Conservation (phyloP, 441 rosid species). For the Euphorbia corollata region DNA sequence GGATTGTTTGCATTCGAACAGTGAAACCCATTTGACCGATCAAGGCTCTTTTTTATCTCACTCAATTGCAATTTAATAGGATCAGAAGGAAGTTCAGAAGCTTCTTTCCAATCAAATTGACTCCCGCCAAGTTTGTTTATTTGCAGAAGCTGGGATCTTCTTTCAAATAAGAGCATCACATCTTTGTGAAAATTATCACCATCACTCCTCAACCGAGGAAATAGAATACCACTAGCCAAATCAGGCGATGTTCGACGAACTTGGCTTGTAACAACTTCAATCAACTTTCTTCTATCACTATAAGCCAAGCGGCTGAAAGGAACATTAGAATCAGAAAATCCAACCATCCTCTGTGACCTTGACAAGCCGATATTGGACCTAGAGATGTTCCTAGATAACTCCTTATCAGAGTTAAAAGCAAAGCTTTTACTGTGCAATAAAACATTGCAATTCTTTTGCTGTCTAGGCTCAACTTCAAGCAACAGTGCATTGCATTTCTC, state of each 20-base stretch:
- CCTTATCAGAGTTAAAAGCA: conserved; percentile 31
- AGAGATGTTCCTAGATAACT: conserved; percentile 25
- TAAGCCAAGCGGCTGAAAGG: conserved; percentile 56
- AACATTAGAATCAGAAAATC: conserved; percentile 30
- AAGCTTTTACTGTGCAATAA: conserved; percentile 37
- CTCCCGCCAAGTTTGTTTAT: conserved; percentile 37
- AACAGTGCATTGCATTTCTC: conserved; percentile 56
- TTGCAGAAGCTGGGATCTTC: conserved; percentile 55
- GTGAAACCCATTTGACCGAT: conserved; percentile 23
- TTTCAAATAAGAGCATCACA: conserved; percentile 32
- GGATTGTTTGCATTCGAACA: conserved; percentile 32
- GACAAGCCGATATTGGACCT: conserved; percentile 36
- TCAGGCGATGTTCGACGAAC: conserved; percentile 41
- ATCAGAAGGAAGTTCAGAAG: conserved; percentile 29
- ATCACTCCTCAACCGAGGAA: conserved; percentile 45
- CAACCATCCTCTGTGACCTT: conserved; percentile 26
- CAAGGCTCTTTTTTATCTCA: conserved; percentile 41
- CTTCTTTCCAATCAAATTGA: conserved; percentile 33
- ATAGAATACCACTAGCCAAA: conserved; percentile 31
- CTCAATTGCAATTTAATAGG: conserved; percentile 40
- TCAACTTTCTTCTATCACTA: conserved; percentile 63
- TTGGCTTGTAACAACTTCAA: conserved; percentile 45
- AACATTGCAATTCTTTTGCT: conserved; percentile 20
- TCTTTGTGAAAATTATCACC: conserved; percentile 37
- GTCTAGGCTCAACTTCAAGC: conserved; percentile 67